These are phyloP conservation scores for Ascochyta viciae-villosae DNA, from an alignment of 2,329 filamentous ascomycete species.

Conservation along the genomic window DNA sequence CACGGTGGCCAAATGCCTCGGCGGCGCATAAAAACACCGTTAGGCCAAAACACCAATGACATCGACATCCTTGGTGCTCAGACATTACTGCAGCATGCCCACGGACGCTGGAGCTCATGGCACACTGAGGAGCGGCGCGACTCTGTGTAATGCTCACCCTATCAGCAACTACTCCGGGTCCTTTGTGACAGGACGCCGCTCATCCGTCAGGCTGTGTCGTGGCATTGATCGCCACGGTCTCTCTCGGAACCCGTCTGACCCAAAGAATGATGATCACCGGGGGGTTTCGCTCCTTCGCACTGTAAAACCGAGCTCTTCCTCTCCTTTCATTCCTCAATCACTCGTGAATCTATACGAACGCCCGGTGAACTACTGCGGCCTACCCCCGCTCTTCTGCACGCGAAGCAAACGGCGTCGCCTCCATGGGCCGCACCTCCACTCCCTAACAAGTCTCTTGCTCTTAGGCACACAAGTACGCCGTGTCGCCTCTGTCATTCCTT, in stretches of 20 bases:
- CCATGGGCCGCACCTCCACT: constrained; percentile 18
- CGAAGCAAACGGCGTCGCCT: constrained; percentile 16
- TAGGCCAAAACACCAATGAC: constrained; percentile 27
- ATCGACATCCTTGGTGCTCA: constrained; percentile 10
- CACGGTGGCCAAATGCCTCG: constrained; percentile 14
- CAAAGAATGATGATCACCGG: constrained; percentile 21
- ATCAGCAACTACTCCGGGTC: constrained; percentile 15
- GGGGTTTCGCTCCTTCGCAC: constrained; percentile 13
- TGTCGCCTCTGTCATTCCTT: constrained; percentile 11
- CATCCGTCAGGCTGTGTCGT: constrained; percentile 18
- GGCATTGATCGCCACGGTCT: constrained; percentile 17
- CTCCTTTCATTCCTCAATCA: constrained; percentile 17
- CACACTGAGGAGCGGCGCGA: constrained; percentile 6
- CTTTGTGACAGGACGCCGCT: constrained; percentile 17
- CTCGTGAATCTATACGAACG: constrained; percentile 12
- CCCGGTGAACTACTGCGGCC: constrained; percentile 11
- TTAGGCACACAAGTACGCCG: constrained; percentile 9
- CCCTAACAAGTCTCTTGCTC: constrained; percentile 7
- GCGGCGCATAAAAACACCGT: constrained; percentile 14
- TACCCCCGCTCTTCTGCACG: constrained; percentile 16
- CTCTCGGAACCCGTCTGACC: constrained; percentile 21
- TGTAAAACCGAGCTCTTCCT: constrained; percentile 16
- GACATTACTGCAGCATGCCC: constrained; percentile 4
- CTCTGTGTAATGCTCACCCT: constrained; percentile 6
- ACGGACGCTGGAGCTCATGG: constrained; percentile 6